phyloP scores from a whole-genome alignment of 2,329 filamentous ascomycete species.

The Dryadomyces sulphureus region DNA sequence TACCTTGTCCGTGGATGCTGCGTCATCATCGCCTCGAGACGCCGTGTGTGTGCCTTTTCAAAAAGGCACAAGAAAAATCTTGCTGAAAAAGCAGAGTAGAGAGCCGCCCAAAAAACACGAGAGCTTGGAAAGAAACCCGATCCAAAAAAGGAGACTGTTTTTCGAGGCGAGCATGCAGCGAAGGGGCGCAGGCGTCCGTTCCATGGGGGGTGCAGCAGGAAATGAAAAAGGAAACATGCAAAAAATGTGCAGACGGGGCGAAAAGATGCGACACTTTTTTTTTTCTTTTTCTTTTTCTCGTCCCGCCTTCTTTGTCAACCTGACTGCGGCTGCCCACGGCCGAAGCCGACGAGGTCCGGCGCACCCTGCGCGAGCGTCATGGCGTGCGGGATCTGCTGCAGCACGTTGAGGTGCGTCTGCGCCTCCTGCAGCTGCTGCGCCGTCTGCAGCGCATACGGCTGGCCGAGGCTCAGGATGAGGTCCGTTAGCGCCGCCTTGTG shows the following conservation, averaged over 20 bases:
- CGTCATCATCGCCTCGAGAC: not conserved
- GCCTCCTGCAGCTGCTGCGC: constrained; percentile 37
- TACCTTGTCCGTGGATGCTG: not conserved
- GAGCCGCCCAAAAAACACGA: not conserved
- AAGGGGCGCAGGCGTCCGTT: not conserved
- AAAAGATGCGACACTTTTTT: not conserved
- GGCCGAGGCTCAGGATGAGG: constrained; percentile 34
- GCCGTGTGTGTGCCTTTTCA: not conserved
- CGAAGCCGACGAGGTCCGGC: not conserved
- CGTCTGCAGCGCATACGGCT: constrained; percentile 36
- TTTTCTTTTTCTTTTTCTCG: too few relatives aligned
- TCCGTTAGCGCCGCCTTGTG: constrained; percentile 49
- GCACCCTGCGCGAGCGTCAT: constrained; percentile 17
- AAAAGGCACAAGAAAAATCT: not conserved
- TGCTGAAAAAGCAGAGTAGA: not conserved
- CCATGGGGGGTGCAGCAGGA: not conserved
- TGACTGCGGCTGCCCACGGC: constrained; percentile 1
- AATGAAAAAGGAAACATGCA: not conserved
- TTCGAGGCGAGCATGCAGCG: not conserved
- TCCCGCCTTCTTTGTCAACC: constrained; percentile 3
- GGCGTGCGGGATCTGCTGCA: constrained; percentile 32
- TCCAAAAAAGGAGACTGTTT: not conserved
- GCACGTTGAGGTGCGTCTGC: constrained; percentile 33
- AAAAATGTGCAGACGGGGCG: not conserved
- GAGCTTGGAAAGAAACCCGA: not conserved